phyloP scores from a whole-genome alignment of 352 stramenopile genomes.

The Phytopythium ostracodes region DNA sequence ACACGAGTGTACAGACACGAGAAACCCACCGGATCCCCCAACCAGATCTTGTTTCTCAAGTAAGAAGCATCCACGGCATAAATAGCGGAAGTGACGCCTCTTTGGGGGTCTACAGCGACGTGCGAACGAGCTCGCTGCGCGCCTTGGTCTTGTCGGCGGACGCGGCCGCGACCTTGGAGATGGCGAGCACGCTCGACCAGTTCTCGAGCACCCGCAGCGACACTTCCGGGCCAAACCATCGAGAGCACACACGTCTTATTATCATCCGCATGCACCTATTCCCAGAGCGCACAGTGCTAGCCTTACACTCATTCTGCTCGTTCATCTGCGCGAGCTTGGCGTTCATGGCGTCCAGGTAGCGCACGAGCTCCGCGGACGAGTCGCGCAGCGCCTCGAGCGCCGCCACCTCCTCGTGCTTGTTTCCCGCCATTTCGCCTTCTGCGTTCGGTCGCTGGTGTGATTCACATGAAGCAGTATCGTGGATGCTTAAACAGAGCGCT shows the following conservation, averaged over 20 bases:
- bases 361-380: slow-evolving; percentile 71
- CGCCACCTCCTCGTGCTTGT: slow-evolving; percentile 75
- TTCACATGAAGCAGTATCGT: not conserved
- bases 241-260: not conserved
- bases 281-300: not conserved
- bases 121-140: slow-evolving; percentile 57
- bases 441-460: not conserved
- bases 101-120: slow-evolving; percentile 22
- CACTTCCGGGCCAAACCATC: slow-evolving; percentile 36
- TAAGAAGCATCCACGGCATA: not conserved
- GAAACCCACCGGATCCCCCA: not conserved
- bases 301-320: slow-evolving; percentile 76
- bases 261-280: not conserved
- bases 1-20: not conserved
- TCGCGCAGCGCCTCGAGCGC: slow-evolving; percentile 76
- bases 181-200: slow-evolving; percentile 74
- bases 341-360: slow-evolving; percentile 72
- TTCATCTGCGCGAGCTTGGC: slow-evolving; percentile 73
- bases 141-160: slow-evolving; percentile 22
- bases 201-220: slow-evolving; percentile 78
- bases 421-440: slow-evolving; percentile 20
- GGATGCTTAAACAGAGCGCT: not conserved
- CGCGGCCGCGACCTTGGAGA: slow-evolving; percentile 49
- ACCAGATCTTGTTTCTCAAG: not conserved
- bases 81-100: slow-evolving; percentile 1